phyloP scores from a whole-genome alignment of 106 monocot genomes.

The Dactylorhiza incarnata region DNA sequence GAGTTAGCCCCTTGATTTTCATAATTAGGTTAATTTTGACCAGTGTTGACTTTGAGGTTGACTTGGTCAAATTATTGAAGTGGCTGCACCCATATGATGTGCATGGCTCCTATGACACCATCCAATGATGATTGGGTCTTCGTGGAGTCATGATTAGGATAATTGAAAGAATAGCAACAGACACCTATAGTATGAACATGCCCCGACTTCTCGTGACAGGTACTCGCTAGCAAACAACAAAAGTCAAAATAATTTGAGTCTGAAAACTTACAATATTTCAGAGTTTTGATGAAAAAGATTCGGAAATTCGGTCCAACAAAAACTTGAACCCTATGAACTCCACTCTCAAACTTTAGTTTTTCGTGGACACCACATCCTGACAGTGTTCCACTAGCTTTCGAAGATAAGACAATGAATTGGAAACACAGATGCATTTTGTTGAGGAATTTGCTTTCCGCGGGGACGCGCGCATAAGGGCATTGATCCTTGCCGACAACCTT shows the following conservation, averaged over 20 bases:
- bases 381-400: constrained; percentile 97
- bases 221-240: constrained; percentile 53
- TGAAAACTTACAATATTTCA: neutral
- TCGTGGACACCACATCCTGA: constrained; percentile 78
- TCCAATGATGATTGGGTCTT: too few relatives aligned
- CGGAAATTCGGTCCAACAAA: neutral
- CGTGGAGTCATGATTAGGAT: too few relatives aligned
- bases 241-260: constrained; percentile 1
- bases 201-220: constrained; percentile 96
- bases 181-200: constrained; percentile 93
- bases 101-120: too few relatives aligned
- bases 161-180: constrained; percentile 97
- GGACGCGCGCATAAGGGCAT: too few relatives aligned
- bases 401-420: constrained; percentile 5
- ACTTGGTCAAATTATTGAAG: too few relatives aligned
- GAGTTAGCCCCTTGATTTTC: too few relatives aligned
- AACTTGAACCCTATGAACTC: constrained; percentile 98
- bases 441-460: too few relatives aligned
- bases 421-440: too few relatives aligned
- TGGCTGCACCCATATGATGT: too few relatives aligned
- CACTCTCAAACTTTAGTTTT: constrained; percentile 93
- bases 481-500: too few relatives aligned
- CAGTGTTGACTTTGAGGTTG: too few relatives aligned
- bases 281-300: neutral
- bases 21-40: too few relatives aligned